Evolutionary conservation across 2,329 filamentous ascomycete genomes (phyloP).

Genomic region (Pyrenophora teres): DNA sequence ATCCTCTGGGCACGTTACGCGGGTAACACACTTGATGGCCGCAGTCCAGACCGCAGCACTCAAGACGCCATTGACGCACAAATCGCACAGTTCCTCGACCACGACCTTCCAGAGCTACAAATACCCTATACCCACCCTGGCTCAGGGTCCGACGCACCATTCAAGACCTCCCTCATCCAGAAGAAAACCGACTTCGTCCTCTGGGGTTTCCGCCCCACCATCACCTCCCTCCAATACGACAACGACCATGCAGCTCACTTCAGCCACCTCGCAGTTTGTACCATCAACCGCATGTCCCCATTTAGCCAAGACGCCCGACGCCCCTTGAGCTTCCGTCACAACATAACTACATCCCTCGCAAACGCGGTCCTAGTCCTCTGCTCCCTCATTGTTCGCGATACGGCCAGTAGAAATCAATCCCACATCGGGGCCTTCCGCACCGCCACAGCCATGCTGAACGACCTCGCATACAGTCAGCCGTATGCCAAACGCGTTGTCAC

Average conservation of each 20-base stretch:
- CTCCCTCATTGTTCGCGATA: constrained; percentile 25
- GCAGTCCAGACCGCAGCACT: constrained; percentile 16
- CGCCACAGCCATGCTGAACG: constrained; percentile 18
- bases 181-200: constrained; percentile 33
- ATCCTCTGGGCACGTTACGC: constrained; percentile 33
- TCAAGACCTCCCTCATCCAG: constrained; percentile 18
- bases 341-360: constrained; percentile 24
- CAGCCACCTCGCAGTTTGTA: constrained; percentile 22
- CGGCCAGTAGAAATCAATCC: not conserved
- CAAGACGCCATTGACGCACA: constrained; percentile 14
- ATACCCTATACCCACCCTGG: constrained; percentile 3
- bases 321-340: constrained; percentile 20
- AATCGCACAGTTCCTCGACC: constrained; percentile 12
- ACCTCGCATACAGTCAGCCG: constrained; percentile 16
- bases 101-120: constrained; percentile 2
- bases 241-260: constrained; percentile 14
- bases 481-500: constrained; percentile 28
- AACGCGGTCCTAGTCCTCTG: constrained; percentile 27
- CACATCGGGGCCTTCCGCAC: constrained; percentile 22
- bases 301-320: constrained; percentile 9
- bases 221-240: constrained; percentile 33
- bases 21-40: constrained; percentile 28
- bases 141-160: not conserved
- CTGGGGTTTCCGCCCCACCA: constrained; percentile 25
- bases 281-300: constrained; percentile 16